These are phyloP conservation scores for Halenospora varia DNA, from an alignment of 495 filamentous ascomycete genomes.

Conservation along the genomic window DNA sequence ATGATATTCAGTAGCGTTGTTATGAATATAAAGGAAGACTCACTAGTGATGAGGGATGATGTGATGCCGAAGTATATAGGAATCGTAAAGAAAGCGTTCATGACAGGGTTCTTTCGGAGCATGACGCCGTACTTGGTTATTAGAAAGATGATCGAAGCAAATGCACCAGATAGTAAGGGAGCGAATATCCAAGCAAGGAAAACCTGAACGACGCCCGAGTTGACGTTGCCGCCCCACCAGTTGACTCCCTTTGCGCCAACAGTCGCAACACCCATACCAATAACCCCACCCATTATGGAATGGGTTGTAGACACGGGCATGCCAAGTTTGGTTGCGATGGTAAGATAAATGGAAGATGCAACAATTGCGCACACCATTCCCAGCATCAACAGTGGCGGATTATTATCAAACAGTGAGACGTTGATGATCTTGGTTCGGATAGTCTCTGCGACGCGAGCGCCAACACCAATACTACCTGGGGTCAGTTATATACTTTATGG, in stretches of 20 bases:
- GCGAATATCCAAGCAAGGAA: slow-evolving; percentile 61
- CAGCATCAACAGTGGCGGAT: slow-evolving; percentile 55
- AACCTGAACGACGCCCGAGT: slow-evolving; percentile 54
- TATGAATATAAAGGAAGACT: neutral
- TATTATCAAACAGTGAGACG: slow-evolving; percentile 43
- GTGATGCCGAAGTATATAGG: slow-evolving; percentile 61
- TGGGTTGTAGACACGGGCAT: slow-evolving; percentile 63
- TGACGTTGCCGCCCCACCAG: slow-evolving; percentile 52
- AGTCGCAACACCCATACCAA: slow-evolving; percentile 60
- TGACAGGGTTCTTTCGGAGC: slow-evolving; percentile 51
- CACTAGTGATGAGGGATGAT: slow-evolving; percentile 49
- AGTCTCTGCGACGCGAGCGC: slow-evolving; percentile 59
- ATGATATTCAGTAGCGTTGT: neutral
- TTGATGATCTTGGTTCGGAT: slow-evolving; percentile 64
- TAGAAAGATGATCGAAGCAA: slow-evolving; percentile 59
- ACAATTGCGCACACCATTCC: slow-evolving; percentile 59
- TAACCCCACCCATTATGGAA: slow-evolving; percentile 57
- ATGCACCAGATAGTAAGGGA: slow-evolving; percentile 51
- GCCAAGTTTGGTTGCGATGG: slow-evolving; percentile 50
- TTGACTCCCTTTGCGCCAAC: slow-evolving; percentile 43
- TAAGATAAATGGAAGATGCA: slow-evolving; percentile 56
- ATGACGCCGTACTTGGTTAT: slow-evolving; percentile 62
- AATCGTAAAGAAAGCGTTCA: slow-evolving; percentile 49
- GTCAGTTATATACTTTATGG: no score
- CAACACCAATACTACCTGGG: no score